A percentile compares a stretch with the other conserved stretches of the same genome.
These are phyloP conservation scores for Flaveria robusta DNA, from an alignment of 129 eudicot species.

Conservation along the genomic window DNA sequence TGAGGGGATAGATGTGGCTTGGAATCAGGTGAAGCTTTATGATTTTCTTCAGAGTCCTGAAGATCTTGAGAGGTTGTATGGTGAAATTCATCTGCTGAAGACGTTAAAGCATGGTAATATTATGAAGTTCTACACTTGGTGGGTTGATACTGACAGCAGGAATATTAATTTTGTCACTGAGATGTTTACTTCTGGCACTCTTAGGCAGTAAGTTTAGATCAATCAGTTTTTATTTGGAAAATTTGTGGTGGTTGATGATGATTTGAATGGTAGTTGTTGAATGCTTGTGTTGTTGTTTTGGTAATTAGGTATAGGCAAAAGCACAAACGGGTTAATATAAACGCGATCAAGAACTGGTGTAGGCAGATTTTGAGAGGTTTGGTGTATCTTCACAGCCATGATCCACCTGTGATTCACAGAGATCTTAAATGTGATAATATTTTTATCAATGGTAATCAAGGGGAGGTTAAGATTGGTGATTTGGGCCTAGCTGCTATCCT, in stretches of 20 bases:
- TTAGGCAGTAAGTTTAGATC: slow-evolving; percentile 77
- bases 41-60: slow-evolving; percentile 85
- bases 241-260: neutral
- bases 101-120: slow-evolving; percentile 87
- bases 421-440: slow-evolving; percentile 94
- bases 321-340: slow-evolving; percentile 75
- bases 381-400: slow-evolving; percentile 79
- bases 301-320: slow-evolving; percentile 75
- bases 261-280: neutral
- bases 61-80: slow-evolving; percentile 83
- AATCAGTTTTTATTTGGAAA: neutral
- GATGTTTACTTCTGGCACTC: slow-evolving; percentile 97
- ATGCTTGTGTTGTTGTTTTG: neutral
- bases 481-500: slow-evolving; percentile 93
- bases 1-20: slow-evolving; percentile 94
- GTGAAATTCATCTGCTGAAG: slow-evolving; percentile 89
- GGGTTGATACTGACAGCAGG: slow-evolving; percentile 85
- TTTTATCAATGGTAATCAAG: slow-evolving; percentile 88
- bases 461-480: slow-evolving; percentile 97
- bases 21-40: slow-evolving; percentile 90
- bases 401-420: slow-evolving; percentile 49
- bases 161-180: slow-evolving; percentile 94
- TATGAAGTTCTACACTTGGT: slow-evolving; percentile 88
- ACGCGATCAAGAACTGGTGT: slow-evolving; percentile 92
- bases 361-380: slow-evolving; percentile 86